phyloP scores from a whole-genome alignment of 2,329 filamentous ascomycete genomes.

The Nemania bipapillata region DNA sequence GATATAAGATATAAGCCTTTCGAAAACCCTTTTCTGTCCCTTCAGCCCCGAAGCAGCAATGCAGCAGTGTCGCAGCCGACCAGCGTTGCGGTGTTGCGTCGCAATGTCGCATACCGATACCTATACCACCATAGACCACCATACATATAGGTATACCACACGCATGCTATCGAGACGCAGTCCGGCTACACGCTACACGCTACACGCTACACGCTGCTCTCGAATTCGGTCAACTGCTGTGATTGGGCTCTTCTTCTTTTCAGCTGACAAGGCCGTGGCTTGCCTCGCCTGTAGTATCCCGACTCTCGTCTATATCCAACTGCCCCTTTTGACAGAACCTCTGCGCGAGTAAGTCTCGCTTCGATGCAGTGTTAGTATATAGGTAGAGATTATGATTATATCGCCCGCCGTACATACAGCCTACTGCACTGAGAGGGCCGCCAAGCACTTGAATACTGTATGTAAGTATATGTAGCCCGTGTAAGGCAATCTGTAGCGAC shows the following conservation, averaged over 20 bases:
- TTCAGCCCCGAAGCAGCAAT: conserved; percentile 26
- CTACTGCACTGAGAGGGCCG: conserved; percentile 1
- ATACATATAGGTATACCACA: no score
- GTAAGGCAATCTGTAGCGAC: no score
- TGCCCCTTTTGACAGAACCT: not conserved
- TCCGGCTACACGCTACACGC: conserved; percentile 9
- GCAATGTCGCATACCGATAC: conserved; percentile 17
- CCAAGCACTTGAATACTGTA: not conserved
- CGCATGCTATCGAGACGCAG: not conserved
- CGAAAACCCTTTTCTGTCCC: not conserved
- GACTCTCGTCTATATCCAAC: conserved; percentile 1
- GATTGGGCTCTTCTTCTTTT: conserved; percentile 21
- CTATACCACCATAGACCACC: conserved; percentile 2
- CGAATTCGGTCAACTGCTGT: not conserved
- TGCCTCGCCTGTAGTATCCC: conserved; percentile 2
- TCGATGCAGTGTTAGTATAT: conserved; percentile 4
- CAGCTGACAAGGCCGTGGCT: conserved; percentile 29
- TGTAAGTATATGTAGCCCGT: no score
- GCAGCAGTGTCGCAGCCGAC: conserved; percentile 2
- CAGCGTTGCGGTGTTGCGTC: not conserved
- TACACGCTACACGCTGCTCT: conserved; percentile 10
- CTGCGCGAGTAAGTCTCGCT: conserved; percentile 1
- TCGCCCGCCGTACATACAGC: not conserved
- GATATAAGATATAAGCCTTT: not conserved
- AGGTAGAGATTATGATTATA: not conserved